Evolutionary conservation across 2,329 filamentous ascomycete species (phyloP), one percentile per base, ranked within the genome.

Genomic region (Stemphylium vesicarium): DNA sequence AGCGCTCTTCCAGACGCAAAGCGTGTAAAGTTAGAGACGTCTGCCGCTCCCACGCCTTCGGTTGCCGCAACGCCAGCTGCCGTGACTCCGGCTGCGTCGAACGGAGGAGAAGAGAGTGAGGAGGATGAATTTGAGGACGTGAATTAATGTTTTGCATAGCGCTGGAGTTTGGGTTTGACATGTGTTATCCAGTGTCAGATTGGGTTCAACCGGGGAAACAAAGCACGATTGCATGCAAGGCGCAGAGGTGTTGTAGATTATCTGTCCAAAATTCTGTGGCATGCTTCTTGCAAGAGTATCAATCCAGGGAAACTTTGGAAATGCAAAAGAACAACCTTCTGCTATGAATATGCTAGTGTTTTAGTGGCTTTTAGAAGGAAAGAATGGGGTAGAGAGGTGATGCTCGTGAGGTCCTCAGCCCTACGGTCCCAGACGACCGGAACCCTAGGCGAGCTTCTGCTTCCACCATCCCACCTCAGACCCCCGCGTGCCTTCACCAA

Each of bases 11-110:
- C 72, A 16, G 78, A 82, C 11, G 75, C 80, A 9, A 91, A 91
- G 77, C 84, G 84, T 58, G 80, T 85, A 39, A 88, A 86, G 72
- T 71, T 88, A 15, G 86, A 88, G 48, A 73, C 78, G 57, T 74
- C 78, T 9, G 70, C 70, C 4, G 66, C 73, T 8, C 66, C 72
- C 7, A 73, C 74, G 1, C 68, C 69, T 5, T 69, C 62, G 29
- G 70, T 65, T 29, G 61, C 63, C 16, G 66, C 63, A 2, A 75
- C 72, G 5, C 72, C 72, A 22, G 75, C 74, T 22, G 72, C 63
- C 13, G 68, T 65, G 4, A 75, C 72, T n/a, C 72, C 72, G 16
- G 75, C 73, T n/a, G 72, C 74, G 10, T 76, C 77, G 1, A 71
- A 78, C 37, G 79, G 75, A 20, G 79, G 78, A 8, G 79, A 80